phyloP scores from a whole-genome alignment of 441 rosid genomes.

The Populus tomentosa region DNA sequence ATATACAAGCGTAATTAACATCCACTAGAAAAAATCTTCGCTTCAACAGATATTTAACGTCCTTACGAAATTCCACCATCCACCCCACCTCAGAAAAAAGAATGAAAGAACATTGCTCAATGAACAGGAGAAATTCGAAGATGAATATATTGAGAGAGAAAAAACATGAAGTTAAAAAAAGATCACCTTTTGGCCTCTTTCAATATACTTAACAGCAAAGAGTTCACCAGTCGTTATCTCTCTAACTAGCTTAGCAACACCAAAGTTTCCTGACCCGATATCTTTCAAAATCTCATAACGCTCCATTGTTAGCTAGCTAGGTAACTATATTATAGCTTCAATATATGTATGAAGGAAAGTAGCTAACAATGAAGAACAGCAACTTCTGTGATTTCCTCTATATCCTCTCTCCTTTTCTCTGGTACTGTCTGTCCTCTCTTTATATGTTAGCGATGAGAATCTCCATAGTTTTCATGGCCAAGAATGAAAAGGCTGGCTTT shows the following conservation, averaged over 20 bases:
- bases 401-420: background rate
- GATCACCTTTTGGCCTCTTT: conserved; percentile 56
- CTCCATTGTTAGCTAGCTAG: conserved; percentile 33
- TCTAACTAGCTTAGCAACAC: conserved; percentile 57
- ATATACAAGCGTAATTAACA: background rate
- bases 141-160: no score
- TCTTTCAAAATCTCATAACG: conserved; percentile 50
- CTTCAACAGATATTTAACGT: background rate
- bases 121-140: background rate
- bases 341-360: background rate
- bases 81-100: background rate
- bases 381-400: background rate
- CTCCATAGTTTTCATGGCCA: conserved; percentile 12
- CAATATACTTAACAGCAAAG: conserved; percentile 61
- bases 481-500: background rate
- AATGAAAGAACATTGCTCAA: background rate
- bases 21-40: background rate
- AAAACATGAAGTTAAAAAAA: background rate
- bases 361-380: background rate
- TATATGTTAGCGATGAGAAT: conserved; percentile 15
- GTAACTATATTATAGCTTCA: background rate
- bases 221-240: conserved; percentile 45
- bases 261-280: conserved; percentile 68
- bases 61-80: background rate
- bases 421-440: background rate